Evolutionary conservation across 495 filamentous ascomycete species (phyloP), one percentile per base, ranked within the genome.

Genomic region (Penicillium antarcticum): DNA sequence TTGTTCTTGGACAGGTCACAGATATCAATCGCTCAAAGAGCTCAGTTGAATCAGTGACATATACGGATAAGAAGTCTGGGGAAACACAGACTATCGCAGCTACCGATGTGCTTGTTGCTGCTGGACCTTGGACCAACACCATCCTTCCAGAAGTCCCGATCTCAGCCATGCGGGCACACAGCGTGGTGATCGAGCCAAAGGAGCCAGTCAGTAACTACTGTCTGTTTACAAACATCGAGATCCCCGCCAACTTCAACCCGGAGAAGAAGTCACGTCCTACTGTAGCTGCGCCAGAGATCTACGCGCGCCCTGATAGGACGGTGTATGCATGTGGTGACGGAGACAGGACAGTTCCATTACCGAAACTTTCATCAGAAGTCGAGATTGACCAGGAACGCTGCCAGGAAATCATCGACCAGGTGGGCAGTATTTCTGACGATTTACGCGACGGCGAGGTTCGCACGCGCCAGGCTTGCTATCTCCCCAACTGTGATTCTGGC

Each of bases 281-380:
- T 5, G 82, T 80, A 17, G 88, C 87, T 14, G 83, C 87, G 23
- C 92, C 94, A 2, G 94, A 98, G 69, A 94, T 98, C 56, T 97
- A 97, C 66, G 87, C 92, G 12, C 81, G 94, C 4, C 92, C 92
- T 0, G 84, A 88, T 60, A 80, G 87, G 39, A 92, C 95, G 55
- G 88, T 95, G 34, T 98, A 97, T 66, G 90, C 89, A 24, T 98
- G 94, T 63, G 89, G 94, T 34, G 91, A 96, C 63, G 90, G 91
- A 38, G 95, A 98, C 63, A 79, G 77, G 21, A 62, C 71, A 6
- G 80, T 89, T 3, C 87, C 90, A 1, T 76, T 98, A 5, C 94
- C 94, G 1, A 76, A 79, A 18, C 84, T 86, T 2, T 85, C 87
- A 8, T 87, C 88, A 47, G 78, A 86, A 16, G 94, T 98, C 11